Percentiles rank a stretch among this genome's conserved stretches.
Evolutionary conservation across 176 grass and related monocot species (phyloP).

Genomic region (Hordeum vulgare): DNA sequence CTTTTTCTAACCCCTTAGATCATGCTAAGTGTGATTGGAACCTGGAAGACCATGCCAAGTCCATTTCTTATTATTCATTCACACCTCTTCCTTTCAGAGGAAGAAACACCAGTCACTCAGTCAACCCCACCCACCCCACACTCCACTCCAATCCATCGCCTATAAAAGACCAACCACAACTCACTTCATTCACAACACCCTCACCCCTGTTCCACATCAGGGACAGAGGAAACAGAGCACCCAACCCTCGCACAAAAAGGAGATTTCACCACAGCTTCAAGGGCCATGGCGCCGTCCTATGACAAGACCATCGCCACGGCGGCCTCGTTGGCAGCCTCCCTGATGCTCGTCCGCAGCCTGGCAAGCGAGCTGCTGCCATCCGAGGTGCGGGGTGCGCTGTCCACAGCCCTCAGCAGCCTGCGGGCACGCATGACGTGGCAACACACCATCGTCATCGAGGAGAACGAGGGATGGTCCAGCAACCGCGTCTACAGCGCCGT

Average conservation of each 20-base stretch:
- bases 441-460: conserved; percentile 54
- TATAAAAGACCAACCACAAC: not conserved
- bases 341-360: conserved; percentile 38
- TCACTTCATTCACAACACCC: not conserved
- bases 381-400: conserved; percentile 25
- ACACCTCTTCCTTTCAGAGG: not conserved
- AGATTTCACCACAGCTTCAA: not conserved
- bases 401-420: conserved; percentile 10
- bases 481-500: conserved; percentile 32
- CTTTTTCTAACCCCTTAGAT: not conserved
- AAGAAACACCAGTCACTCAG: not conserved
- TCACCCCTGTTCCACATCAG: not conserved
- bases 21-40: no score
- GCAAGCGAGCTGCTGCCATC: conserved; percentile 38
- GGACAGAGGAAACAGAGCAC: not conserved
- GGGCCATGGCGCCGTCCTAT: conserved; percentile 33
- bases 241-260: not conserved
- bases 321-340: conserved; percentile 33
- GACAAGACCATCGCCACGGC: conserved; percentile 40
- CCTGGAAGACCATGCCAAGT: no score
- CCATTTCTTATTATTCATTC: not conserved
- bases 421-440: conserved; percentile 28
- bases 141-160: not conserved
- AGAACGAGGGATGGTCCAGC: conserved; percentile 26
- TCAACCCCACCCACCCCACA: not conserved